These are phyloP conservation scores for Phytopythium boreale DNA, from an alignment of 352 stramenopile species.

Conservation along the genomic window DNA sequence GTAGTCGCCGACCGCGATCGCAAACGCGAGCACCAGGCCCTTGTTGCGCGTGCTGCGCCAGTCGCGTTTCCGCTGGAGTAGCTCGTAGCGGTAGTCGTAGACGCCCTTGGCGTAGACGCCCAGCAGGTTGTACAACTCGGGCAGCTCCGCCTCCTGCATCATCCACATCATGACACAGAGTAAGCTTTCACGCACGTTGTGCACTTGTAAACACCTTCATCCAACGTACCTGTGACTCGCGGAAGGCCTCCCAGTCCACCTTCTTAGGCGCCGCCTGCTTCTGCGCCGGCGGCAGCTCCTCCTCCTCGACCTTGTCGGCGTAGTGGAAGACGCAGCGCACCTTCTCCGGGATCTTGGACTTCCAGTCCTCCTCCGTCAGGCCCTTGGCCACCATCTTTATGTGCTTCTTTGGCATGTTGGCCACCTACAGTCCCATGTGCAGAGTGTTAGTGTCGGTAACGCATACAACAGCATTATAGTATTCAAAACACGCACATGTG, in stretches of 20 bases:
- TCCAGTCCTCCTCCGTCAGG: conserved; percentile 60
- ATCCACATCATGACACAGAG: background rate
- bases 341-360: conserved; percentile 72
- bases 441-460: background rate
- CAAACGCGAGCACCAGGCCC: conserved; percentile 40
- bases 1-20: conserved; percentile 56
- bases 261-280: conserved; percentile 23
- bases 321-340: conserved; percentile 74
- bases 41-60: conserved; percentile 52
- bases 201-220: background rate
- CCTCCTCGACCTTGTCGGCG: conserved; percentile 54
- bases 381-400: conserved; percentile 47
- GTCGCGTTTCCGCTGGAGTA: conserved; percentile 57
- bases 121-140: conserved; percentile 56
- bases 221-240: conserved; percentile 44
- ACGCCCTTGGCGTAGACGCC: conserved; percentile 68
- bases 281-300: background rate
- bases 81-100: conserved; percentile 60
- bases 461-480: no score
- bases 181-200: background rate
- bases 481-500: conserved; percentile 46
- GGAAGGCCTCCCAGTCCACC: conserved; percentile 56
- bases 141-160: conserved; percentile 46
- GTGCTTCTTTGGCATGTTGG: conserved; percentile 61
- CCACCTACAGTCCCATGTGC: conserved; percentile 23